Evolutionary conservation across 176 grass and related monocot species (phyloP), one percentile per base, ranked within the genome.

Genomic region (Triticum timopheevii): DNA sequence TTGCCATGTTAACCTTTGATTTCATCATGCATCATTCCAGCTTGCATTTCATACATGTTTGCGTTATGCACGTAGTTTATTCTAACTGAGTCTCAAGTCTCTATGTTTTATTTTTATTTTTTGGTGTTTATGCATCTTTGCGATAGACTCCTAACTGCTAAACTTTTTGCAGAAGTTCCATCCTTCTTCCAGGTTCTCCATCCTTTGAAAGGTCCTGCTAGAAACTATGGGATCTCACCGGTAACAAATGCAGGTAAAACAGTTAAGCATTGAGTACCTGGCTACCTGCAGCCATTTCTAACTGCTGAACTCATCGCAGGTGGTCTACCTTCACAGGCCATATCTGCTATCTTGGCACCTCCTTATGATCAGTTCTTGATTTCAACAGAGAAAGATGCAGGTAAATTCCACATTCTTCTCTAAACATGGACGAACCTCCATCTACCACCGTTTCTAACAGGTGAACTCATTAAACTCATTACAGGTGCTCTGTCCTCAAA

Each of bases 371-470:
- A 19, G 4, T 22, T 22, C 39, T 40, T 71, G 20, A 40, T 40
- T 71, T 71, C 35, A 23, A 71, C 42, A 28, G 42, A 49, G 24
- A 75, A 16, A 27, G 47, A 75, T 75, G 40, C 42, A 75, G 72
- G 72, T 75, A 75, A 75, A 16, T 49, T 40, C 35, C 69, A 71
- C 35, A 10, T 71, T 40, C 69, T 72, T 72, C 69, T 72, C 22
- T 5, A 40, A 72, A 72, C 69, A 42, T 40, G 4, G 36, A n/a
- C 2, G 22, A 11, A 72, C 69, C 69, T 72, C 36, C 69, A 72
- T 42, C 36, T n/a, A 12, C 13, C 10, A 20, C 36, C 36, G 40
- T 72, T 72, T 72, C 69, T 42, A 72, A 72, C 3, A 3, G 36
- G 69, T 38, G 69, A 23, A 42, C 69, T 42, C 20, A 23, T 42